Evolutionary conservation across 2,329 filamentous ascomycete species (phyloP), one percentile per base, ranked within the genome.

Genomic region (Colletotrichum noveboracense): DNA sequence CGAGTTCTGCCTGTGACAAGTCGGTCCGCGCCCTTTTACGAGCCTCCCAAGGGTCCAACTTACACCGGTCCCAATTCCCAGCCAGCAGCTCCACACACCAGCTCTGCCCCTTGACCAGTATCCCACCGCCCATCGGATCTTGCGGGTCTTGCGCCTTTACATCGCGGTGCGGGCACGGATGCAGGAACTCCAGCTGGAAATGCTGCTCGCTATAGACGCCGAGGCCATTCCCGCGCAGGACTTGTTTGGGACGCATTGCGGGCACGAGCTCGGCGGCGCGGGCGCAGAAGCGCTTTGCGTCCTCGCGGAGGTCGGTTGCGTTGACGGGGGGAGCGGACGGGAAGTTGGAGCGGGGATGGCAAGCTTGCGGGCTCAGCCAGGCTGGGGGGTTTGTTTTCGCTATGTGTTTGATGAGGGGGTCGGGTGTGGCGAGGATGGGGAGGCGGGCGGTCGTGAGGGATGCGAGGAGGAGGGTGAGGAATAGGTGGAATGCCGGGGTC

Each of bases 31-130:
- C 16, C 8, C 2, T 43, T 43, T 18, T 9, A 9, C 36, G 16
- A 38, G 8, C 16, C 16, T 6, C 36, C 16, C 16, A 18, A 43
- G 36, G 36, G 16, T 18, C 16, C 36, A 34, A 68, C 70, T 68
- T 16, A 72, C 64, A 72, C 1, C 16, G 16, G 7, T 61, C 30
- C 70, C 70, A 68, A 13, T 61, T 72, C n/a, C 21, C 34, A 13
- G 6, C 4, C 2, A 62, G 6, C 3, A 68, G 5, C n/a, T 14
- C 14, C 26, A n/a, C 48, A 9, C 64, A 72, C 64, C 64, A 28
- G 10, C 58, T 58, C 14, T 36, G n/a, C 3, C 52, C 34, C 5
- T 48, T 5, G 10, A 36, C 9, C 10, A 13, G 8, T 30, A 52
- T 28, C 6, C 32, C 18, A 6, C 24, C 56, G 18, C 52, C 69